Conservation (phyloP, 2,329 filamentous ascomycete species). For the Fusarium torulosum region DNA sequence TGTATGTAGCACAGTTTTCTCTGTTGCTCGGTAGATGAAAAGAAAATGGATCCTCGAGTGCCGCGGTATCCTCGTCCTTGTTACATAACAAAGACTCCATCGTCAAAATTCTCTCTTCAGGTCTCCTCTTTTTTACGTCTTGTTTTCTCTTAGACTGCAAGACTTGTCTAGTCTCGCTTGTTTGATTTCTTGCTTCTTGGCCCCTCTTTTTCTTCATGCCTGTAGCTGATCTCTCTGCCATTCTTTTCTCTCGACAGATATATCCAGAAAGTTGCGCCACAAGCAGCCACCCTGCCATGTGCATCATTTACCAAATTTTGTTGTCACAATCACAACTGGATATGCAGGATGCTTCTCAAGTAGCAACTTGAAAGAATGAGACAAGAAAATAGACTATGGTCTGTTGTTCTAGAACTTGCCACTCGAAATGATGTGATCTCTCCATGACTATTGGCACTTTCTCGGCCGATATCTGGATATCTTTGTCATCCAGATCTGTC, state of each 20-base stretch:
- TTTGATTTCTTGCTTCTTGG: too few species aligned
- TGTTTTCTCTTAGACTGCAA: conserved; percentile 15
- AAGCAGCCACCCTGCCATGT: conserved; percentile 15
- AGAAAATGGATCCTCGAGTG: conserved; percentile 17
- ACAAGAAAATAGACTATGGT: background rate
- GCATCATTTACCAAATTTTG: conserved; percentile 11
- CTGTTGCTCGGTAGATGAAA: conserved; percentile 20
- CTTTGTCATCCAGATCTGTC: conserved; percentile 27
- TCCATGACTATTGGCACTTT: background rate
- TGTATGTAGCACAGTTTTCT: conserved; percentile 6
- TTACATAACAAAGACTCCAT: conserved; percentile 36
- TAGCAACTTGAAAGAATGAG: background rate
- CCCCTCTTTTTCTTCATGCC: background rate
- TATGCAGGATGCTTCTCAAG: background rate
- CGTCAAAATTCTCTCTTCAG: conserved; percentile 12
- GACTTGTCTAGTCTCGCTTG: background rate
- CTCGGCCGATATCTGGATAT: background rate
- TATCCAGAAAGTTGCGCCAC: conserved; percentile 14
- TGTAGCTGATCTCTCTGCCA: conserved; percentile 23
- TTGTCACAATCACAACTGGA: background rate
- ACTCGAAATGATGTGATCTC: conserved; percentile 40
- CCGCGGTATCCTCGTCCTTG: conserved; percentile 25
- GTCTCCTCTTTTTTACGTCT: conserved; percentile 41
- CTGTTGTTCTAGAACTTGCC: conserved; percentile 10
- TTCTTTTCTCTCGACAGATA: background rate